phyloP scores from a whole-genome alignment of 148 eudicot genomes.

The Chenopodium album region DNA sequence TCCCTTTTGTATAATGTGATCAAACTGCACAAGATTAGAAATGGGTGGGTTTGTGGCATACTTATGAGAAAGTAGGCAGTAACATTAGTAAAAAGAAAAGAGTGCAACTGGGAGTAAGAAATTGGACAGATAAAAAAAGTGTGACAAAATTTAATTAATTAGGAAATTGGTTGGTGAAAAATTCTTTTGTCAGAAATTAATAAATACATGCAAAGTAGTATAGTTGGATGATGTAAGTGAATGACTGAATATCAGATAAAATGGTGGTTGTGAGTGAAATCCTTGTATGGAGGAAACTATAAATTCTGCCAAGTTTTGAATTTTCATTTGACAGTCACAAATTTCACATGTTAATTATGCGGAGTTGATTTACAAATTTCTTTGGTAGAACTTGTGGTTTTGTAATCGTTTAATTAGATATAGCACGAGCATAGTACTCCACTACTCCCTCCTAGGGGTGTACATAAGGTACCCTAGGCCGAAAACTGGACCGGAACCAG shows the following conservation, averaged over 20 bases:
- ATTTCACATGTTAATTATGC: neutral
- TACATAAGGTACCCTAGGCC: too few relatives aligned
- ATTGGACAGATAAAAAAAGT: neutral
- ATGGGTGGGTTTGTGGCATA: slow-evolving; percentile 9
- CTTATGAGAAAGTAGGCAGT: slow-evolving; percentile 13
- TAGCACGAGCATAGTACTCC: neutral
- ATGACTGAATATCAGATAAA: slow-evolving; percentile 4
- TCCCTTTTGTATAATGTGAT: slow-evolving; percentile 13
- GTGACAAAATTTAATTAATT: slow-evolving; percentile 15
- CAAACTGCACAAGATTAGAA: slow-evolving; percentile 6
- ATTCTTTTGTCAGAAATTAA: slow-evolving; percentile 26
- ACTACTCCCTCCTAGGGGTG: too few relatives aligned
- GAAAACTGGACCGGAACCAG: too few relatives aligned
- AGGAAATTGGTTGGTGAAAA: slow-evolving; percentile 26
- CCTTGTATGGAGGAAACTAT: slow-evolving; percentile 1
- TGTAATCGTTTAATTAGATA: neutral
- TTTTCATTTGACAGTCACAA: slow-evolving; percentile 17
- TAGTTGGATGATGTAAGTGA: slow-evolving; percentile 14
- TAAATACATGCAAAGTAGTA: neutral
- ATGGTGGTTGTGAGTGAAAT: slow-evolving; percentile 14
- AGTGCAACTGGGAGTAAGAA: slow-evolving; percentile 3
- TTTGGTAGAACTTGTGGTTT: neutral
- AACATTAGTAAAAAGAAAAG: neutral
- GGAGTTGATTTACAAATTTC: neutral
- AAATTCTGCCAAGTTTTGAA: slow-evolving; percentile 24